Evolutionary conservation across 1,139 yeast genomes (phyloP).

Genomic region (Casaregolazyma suthepensis): DNA sequence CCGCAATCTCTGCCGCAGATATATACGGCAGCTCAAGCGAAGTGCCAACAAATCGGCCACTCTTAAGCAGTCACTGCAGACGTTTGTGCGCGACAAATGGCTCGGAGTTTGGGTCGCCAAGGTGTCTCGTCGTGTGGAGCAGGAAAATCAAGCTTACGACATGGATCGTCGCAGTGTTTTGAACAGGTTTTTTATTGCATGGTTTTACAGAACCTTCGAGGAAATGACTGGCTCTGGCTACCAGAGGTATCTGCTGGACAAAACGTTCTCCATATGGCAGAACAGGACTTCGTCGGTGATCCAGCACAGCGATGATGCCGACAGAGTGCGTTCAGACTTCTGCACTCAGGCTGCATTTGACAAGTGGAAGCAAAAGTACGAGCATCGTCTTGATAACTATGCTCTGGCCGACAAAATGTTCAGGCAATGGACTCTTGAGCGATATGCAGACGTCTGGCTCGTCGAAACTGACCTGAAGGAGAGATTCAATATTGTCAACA

Average conservation of each 20-base stretch:
- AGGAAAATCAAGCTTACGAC: not conserved
- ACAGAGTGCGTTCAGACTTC: not conserved
- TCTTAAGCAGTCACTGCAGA: not conserved
- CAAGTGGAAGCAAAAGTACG: conserved; percentile 10
- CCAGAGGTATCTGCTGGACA: conserved; percentile 1
- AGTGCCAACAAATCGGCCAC: not conserved
- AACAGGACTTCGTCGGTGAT: not conserved
- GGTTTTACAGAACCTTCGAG: conserved; percentile 8
- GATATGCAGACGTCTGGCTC: conserved; percentile 11
- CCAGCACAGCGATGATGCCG: conserved; percentile 1
- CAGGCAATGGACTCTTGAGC: not conserved
- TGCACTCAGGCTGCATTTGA: conserved; percentile 1
- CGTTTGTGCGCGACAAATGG: not conserved
- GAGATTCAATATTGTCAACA: not conserved
- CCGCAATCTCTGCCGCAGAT: not conserved
- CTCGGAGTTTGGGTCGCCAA: conserved; percentile 1
- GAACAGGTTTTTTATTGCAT: not conserved
- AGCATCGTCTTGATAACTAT: not conserved
- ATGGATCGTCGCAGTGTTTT: not conserved
- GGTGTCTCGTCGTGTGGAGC: not conserved
- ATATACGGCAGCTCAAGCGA: conserved; percentile 1
- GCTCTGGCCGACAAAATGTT: conserved; percentile 10
- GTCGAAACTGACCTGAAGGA: conserved; percentile 6
- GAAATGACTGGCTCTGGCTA: conserved; percentile 3
- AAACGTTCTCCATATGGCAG: conserved; percentile 8